Evolutionary conservation across 345 rosid genomes (phyloP), one percentile per base, ranked within the genome.

Genomic region (Erodium maritimum): DNA sequence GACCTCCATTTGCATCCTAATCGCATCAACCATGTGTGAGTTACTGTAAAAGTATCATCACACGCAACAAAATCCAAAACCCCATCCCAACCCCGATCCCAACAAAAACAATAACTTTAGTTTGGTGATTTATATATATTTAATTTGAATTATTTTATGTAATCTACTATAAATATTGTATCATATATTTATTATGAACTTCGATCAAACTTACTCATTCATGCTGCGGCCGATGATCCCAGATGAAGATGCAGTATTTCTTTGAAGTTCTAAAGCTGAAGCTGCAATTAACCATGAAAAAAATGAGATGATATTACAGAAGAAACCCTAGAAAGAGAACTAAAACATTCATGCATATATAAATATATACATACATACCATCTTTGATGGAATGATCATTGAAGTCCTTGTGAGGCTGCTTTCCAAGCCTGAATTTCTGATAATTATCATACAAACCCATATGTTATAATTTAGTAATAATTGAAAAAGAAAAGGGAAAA

Each of bases 1-100:
- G 69, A 94, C 99, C 85, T 90, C 99, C 95, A 90, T 90, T 81
- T 94, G 99, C 96, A 90, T 94, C 85, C 99, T 90, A 74, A 70
- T 76, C 22, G 73, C 37, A 81, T 71, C 75, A 79, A 73, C 70
- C 70, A 78, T 66, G 65, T 63, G 72, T 78, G 71, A 84, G 81
- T 77, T 73, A 66, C 65, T 66, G 64, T 58, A 55, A 62, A 24
- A 64, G 48, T 67, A 64, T 62, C 25, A 69, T 67, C 69, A 68
- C 69, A 65, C n/a, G n/a, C 24, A 70, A 67, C 21, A 68, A 65
- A 63, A 65, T 23, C 60, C 66, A 17, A 61, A 67, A 23, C 33
- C 55, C 55, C 29, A 50, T 55, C 50, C 64, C 59, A 20, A 19
- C 6, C 17, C 37, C 45, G 19, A n/a, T n/a, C n/a, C n/a, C 37